Evolutionary conservation across 192 early-diverging fungal genomes (phyloP), one percentile per base, ranked within the genome.

Genomic region (Anaeromyces robustus): DNA sequence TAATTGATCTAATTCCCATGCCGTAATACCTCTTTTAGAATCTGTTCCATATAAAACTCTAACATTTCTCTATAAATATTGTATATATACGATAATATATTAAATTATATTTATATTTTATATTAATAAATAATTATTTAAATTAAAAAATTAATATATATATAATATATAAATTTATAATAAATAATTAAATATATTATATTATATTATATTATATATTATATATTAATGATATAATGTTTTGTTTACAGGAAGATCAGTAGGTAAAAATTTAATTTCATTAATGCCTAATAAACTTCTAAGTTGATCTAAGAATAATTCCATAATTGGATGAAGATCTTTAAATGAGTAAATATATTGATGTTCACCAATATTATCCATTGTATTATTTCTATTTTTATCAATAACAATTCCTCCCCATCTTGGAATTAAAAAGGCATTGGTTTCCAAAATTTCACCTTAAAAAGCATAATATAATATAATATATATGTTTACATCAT

Each of bases 341-440:
- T 83, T 80, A 12, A 80, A 79, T 5, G 83, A 83, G 30, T 91
- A 87, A 26, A 82, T 78, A 68, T 83, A 81, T 14, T 85, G 30
- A 2, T 80, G 30, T 29, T 12, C 52, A 29, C 31, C 0, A 28
- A 18, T n/a, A 18, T 2, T 14, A 17, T 81, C 79, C 2, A 13
- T 9, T 7, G 39, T 34, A 29, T 89, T 89, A 41, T 95, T 96
- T 13, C 86, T 81, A 68, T 68, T 68, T 68, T 68, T 68, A n/a
- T 68, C 52, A 77, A 99, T 90, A 6, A 86, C 83, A 32, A 96
- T 87, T n/a, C 97, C 98, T 31, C 98, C 98, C 97, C 97, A 99
- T 29, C 94, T 93, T 41, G 96, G 94, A 68, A 98, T 92, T 30
- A 96, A 81, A 82, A 98, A 99, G 5, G 96, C 94, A 82, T 97